Percentiles rank a stretch among this genome's conserved stretches.
Conservation (phyloP, 306 rosid genomes). For the Acmispon strigosus region DNA sequence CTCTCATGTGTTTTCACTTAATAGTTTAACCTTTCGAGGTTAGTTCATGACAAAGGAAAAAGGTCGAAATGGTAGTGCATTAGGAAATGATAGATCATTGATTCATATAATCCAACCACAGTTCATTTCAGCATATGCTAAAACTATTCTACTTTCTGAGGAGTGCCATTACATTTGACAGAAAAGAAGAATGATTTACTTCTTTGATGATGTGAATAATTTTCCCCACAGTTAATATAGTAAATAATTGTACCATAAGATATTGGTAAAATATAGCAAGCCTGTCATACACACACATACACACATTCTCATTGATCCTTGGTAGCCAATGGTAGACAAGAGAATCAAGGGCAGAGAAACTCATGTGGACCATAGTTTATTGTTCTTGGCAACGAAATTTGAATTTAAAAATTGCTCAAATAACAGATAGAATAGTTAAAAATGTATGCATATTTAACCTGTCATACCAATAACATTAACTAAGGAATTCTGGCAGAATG, state of each 20-base stretch:
- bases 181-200: background rate
- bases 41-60: background rate
- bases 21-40: no score
- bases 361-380: background rate
- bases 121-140: background rate
- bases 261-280: background rate
- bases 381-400: background rate
- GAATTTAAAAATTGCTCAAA: no score
- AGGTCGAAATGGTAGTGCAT: background rate
- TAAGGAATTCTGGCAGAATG: no score
- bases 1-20: no score
- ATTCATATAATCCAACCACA: background rate
- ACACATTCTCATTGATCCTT: background rate
- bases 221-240: background rate
- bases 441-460: no score
- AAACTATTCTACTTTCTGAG: background rate
- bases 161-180: background rate
- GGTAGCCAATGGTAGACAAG: no score
- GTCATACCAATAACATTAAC: no score
- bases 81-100: background rate
- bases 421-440: no score
- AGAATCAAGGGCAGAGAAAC: background rate
- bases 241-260: background rate
- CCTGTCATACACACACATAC: background rate
- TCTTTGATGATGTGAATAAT: background rate